Base-by-base conservation (phyloP, 1,284 basidiomycete genomes). In the Cryptococcus neoformans region DNA sequence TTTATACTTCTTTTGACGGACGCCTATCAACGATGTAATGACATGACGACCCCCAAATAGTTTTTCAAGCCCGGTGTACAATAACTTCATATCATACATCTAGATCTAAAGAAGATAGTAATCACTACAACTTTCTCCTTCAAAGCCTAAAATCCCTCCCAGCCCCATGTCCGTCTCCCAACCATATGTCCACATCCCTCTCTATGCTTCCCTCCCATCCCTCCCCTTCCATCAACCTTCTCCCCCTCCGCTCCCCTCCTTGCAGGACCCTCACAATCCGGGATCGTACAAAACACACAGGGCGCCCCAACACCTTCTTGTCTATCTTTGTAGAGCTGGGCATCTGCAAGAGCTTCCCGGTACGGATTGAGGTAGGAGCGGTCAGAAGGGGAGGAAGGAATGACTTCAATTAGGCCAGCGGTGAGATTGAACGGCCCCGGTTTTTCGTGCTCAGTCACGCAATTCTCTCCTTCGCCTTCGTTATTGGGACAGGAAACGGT, bases 211-310 rank as follows among this genome's bases (percentile, higher is more conserved):
- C 67, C 64, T 50, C 49, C 53, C 71, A 70, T 72, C 16, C 73
- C 76, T 5, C 73, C 74, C 51, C 72, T 59, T 4, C 74, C 74
- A 58, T 78, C 75, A 45, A 74, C 63, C 48, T 67, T 68, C 54
- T 73, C 75, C 6, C 74, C 76, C 36, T 75, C 74, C 17, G 69
- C 73, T 11, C 73, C 74, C 40, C 67, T 60, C 49, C 74, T 68
- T 44, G 60, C 63, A 1, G 74, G 75, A 0, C 76, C 75, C 50
- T 78, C 76, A 52, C 74, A 77, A 53, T 77, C 76, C 6, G 76
- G 74, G 9, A 74, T 68, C 1, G 70, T 68, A 60, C 75, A 77
- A 21, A 75, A 56, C 8, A 73, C 60, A 51, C 69, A 73, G n/a
- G 65, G 70, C 34, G 73, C 63, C 28, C 34, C 28, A 8, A 28